Percentiles rank a stretch among this genome's conserved stretches.
Evolutionary conservation across 2,329 filamentous ascomycete genomes (phyloP).

Genomic region (Orbilia javanica): DNA sequence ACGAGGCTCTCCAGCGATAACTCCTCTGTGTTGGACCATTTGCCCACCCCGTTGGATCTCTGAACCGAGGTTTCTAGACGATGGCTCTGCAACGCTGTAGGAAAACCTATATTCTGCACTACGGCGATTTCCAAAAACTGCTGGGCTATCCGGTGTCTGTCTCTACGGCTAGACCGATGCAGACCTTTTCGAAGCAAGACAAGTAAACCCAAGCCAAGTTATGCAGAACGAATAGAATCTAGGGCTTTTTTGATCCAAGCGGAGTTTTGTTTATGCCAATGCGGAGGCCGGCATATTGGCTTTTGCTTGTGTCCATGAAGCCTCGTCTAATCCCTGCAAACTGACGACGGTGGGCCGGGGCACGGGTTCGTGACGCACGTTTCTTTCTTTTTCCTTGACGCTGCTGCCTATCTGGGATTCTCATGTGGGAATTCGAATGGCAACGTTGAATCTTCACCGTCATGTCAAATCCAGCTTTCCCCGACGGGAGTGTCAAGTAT

Average conservation of each 20-base stretch:
- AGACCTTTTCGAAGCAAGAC: slow-evolving; percentile 5
- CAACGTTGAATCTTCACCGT: slow-evolving; percentile 46
- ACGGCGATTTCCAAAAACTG: background rate
- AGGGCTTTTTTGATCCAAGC: slow-evolving; percentile 9
- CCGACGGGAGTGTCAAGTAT: slow-evolving; percentile 20
- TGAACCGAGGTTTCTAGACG: slow-evolving; percentile 13
- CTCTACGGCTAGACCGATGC: background rate
- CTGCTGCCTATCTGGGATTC: slow-evolving; percentile 58
- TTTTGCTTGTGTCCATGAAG: slow-evolving; percentile 34
- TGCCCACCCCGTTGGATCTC: background rate
- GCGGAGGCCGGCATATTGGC: slow-evolving; percentile 38
- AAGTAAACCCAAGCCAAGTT: background rate
- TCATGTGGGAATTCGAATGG: slow-evolving; percentile 42
- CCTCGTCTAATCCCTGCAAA: slow-evolving; percentile 40
- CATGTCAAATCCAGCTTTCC: slow-evolving; percentile 34
- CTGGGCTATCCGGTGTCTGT: background rate
- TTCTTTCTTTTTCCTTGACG: slow-evolving; percentile 48
- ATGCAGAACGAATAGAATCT: slow-evolving; percentile 11
- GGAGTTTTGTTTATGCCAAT: slow-evolving; percentile 34
- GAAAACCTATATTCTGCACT: background rate
- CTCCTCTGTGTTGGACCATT: background rate
- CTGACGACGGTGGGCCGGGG: slow-evolving; percentile 43
- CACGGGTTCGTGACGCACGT: slow-evolving; percentile 42
- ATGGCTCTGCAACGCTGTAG: background rate
- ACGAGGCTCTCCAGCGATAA: slow-evolving; percentile 3